Base-by-base conservation (phyloP, 805 yeast genomes). In the Saccharomycopsis guyanensis region DNA sequence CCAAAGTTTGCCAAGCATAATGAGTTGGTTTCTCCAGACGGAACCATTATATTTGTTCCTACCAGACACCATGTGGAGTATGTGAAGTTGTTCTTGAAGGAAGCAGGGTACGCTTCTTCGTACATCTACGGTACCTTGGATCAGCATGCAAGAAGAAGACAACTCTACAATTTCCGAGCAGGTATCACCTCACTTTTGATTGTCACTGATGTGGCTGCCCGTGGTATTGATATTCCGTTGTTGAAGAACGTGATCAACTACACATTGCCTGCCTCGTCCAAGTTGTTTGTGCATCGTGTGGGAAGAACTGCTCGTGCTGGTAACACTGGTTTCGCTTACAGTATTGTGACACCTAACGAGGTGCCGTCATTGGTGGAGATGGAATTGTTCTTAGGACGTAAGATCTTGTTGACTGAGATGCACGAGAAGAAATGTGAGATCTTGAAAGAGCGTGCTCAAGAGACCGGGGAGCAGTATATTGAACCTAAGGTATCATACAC, bases 241-340 rank as follows among this genome's bases (percentile, higher is more conserved):
- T 74, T 93, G 59, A 96, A 97, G 4, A 89, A 94, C 59, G 99
- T 93, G 44, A 75, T 93, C 55, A 93, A 93, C 63, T 93, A 76
- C 64, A 79, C 96, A 1, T 71, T 93, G 50, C 97, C 97, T 8
- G 83, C 87, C 1, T 82, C 94, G 1, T 87, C 97, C 3, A 93
- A 94, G 64, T 84, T 91, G 49, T 93, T 93, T 64, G 76, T 93
- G 46, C 99, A 93, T 66, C 80, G 99, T 67, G 97, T 93, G 40
- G 99, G 99, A 64, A 82, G 99, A 74, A 93, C 99, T 39, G 99
- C 98, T 8, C 84, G 99, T 74, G 98, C 98, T 6, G 99, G 99
- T 61, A 83, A 87, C 61, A 79, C 75, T 56, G 99, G 99, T 60
- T 88, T 97, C 95, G 99, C 98, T 0, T 93, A 86, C 62, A 82